Evolutionary conservation across 163 green algal genomes (phyloP), one percentile per base, ranked within the genome.

Genomic region (Scenedesmus sp.): DNA sequence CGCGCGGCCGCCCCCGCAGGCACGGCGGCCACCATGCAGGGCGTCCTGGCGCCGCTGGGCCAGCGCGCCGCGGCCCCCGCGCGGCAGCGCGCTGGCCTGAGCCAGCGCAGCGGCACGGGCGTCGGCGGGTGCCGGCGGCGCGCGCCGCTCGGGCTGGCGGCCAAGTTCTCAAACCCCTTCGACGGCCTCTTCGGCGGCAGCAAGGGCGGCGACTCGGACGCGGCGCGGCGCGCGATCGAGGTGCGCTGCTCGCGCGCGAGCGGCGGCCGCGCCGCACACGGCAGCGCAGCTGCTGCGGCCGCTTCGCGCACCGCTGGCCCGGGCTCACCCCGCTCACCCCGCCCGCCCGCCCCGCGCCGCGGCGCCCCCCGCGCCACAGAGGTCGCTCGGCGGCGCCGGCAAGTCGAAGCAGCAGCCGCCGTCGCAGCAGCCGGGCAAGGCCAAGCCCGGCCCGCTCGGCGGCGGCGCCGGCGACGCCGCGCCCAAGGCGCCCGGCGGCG

Each of bases 201-300:
- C 4, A 50, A 60, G 4, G 63, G 39, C 24, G 67, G 70, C 15
- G 70, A 78, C 42, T 33, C 56, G 13, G 70, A 78, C 66, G 56
- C 70, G n/a, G 70, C 70, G 14, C 26, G 58, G 60, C 51, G 70
- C 26, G 56, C 70, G 5, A 78, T 78, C n/a, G 70, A 78, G 70
- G 70, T 78, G 11, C 13, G 57, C 34, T n/a, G 13, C 1, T 10
- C n/a, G n/a, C n/a, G n/a, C n/a, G n/a, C n/a, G n/a, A n/a, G n/a
- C n/a, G n/a, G n/a, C n/a, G n/a, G n/a, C n/a, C n/a, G n/a, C n/a
- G n/a, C n/a, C n/a, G n/a, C n/a, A n/a, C n/a, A n/a, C n/a, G n/a
- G n/a, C n/a, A n/a, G n/a, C n/a, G n/a, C n/a, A n/a, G 62, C 39
- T 42, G 34, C 54, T 70, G 62, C 62, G n/a, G n/a, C n/a, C n/a